Evolutionary conservation across 179 eudicot genomes (phyloP).

Genomic region (Gypsophila paniculata): DNA sequence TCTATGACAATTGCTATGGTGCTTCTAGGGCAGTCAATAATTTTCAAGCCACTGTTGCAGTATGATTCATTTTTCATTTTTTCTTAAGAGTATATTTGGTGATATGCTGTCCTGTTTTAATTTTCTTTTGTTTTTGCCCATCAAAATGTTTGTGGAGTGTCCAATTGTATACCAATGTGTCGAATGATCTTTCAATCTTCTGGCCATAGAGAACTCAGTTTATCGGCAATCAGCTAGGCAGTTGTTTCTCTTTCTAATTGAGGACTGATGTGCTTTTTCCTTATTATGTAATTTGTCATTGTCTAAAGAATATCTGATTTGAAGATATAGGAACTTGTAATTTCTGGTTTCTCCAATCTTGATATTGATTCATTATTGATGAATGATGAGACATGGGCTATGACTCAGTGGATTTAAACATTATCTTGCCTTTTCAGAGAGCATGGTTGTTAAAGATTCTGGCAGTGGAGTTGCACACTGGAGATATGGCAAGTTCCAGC

Average conservation of each 20-base stretch:
- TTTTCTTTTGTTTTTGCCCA: not conserved
- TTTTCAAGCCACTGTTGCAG: conserved; percentile 2
- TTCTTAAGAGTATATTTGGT: not conserved
- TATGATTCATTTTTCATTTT: not conserved
- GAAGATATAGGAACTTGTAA: not conserved
- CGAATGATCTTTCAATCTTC: not conserved
- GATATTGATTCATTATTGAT: not conserved
- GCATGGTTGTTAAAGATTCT: conserved; percentile 96
- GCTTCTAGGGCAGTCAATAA: not conserved
- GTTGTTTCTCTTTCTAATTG: not conserved
- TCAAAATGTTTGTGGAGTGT: not conserved
- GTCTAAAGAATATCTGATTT: not conserved
- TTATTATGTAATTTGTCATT: not conserved
- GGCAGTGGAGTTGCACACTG: conserved; percentile 71
- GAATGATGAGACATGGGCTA: not conserved
- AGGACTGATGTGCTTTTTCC: not conserved
- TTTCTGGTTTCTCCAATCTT: not conserved
- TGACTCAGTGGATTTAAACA: conserved; percentile 1
- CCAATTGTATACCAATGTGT: conserved; percentile 2
- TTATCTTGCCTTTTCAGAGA: conserved; percentile 48
- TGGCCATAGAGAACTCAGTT: not conserved
- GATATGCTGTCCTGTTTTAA: not conserved
- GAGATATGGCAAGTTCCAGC: conserved; percentile 51
- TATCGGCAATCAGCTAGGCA: not conserved
- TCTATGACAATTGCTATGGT: not conserved